phyloP scores from a whole-genome alignment of 768 basidiomycete genomes.

The Russula emetica region DNA sequence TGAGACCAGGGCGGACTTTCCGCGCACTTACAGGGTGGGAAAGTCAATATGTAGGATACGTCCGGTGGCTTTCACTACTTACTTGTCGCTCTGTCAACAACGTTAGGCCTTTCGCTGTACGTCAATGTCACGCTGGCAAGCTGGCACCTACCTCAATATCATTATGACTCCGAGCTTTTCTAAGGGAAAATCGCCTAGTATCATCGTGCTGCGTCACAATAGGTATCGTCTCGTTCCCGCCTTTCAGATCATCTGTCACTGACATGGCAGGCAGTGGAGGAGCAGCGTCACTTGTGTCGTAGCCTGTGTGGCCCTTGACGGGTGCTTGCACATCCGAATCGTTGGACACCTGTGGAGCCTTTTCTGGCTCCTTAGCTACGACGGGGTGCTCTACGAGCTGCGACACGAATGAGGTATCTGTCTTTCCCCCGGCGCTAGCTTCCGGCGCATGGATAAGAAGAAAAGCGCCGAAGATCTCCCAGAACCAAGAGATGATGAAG shows the following conservation, averaged over 20 bases:
- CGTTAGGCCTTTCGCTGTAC: background rate
- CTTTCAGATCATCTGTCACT: background rate
- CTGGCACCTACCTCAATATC: background rate
- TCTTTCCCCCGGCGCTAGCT: background rate
- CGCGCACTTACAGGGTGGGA: background rate
- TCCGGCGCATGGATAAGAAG: background rate
- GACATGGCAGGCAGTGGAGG: no score
- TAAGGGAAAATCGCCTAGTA: background rate
- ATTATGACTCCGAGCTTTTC: background rate
- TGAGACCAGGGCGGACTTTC: background rate
- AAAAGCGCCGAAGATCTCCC: background rate
- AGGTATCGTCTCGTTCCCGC: background rate
- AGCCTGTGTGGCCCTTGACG: background rate
- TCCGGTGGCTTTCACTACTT: background rate
- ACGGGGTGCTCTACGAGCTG: background rate
- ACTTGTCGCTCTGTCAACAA: slow-evolving; percentile 3
- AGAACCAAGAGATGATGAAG: background rate
- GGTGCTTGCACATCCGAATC: background rate
- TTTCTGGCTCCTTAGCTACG: background rate
- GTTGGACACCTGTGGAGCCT: background rate
- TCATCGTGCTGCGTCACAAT: background rate
- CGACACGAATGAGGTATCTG: background rate
- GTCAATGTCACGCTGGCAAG: background rate
- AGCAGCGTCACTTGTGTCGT: background rate
- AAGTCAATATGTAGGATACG: background rate